Percentiles rank a stretch among this genome's conserved stretches.
phyloP scores from a whole-genome alignment of 306 rosid genomes.

The Glycine soja region DNA sequence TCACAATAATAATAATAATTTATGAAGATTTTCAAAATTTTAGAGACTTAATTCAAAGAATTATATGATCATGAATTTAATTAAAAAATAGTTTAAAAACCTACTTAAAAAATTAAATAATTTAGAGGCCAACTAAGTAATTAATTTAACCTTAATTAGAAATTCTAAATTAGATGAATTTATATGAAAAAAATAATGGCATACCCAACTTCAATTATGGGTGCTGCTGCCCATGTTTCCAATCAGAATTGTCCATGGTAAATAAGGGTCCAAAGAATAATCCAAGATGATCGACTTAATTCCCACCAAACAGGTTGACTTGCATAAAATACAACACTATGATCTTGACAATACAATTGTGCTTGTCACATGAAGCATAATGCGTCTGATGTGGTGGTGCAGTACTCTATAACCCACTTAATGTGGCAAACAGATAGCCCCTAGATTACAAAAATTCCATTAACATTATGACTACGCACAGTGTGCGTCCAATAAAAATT shows the following conservation, averaged over 20 bases:
- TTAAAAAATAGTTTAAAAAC: no score
- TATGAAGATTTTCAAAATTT: no score
- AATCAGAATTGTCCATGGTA: neutral
- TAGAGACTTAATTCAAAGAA: no score
- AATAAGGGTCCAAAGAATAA: neutral
- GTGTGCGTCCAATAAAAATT: neutral
- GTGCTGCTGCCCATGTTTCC: constrained; percentile 24
- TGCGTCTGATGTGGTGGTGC: constrained; percentile 29
- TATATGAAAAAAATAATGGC: no score
- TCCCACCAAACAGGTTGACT: neutral
- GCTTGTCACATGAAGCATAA: constrained; percentile 39
- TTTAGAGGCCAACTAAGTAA: no score
- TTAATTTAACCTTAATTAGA: no score
- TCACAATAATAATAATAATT: no score
- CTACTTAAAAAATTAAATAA: no score
- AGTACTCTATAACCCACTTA: constrained; percentile 2
- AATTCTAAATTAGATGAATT: no score
- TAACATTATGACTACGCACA: constrained; percentile 2
- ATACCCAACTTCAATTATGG: neutral
- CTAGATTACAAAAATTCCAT: constrained; percentile 28
- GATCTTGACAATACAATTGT: constrained; percentile 23
- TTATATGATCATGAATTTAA: no score
- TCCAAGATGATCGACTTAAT: constrained; percentile 5
- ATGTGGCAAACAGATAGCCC: constrained; percentile 29
- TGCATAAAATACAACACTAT: constrained; percentile 13